Base-by-base conservation (phyloP, 257 asterid species). In the Gentiana straminea region DNA sequence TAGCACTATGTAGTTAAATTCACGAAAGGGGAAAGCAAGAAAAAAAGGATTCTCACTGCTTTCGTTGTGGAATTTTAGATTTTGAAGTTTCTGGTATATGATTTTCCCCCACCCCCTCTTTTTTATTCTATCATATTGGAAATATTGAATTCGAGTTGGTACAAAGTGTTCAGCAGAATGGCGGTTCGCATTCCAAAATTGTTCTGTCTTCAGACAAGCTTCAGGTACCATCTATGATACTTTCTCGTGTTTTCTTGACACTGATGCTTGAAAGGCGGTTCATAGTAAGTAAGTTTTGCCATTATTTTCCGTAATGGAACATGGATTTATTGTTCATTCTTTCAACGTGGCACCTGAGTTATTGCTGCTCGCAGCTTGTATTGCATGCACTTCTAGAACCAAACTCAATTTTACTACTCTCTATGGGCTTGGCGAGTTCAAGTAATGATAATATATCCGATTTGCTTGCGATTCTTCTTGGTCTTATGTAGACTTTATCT, bases 191-290 rank as follows among this genome's bases (percentile, higher is more conserved):
- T 11, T 81, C 95, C 56, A 85, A 81, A 77, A 83, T 92, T 62
- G 97, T 92, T 55, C 97, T 88, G 78, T 92, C 97, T 58, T 97
- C 98, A 0, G 94, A 85, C 75, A 92, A 92, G 72, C 95, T 92
- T 69, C 98, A 88, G 94, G 97, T 92, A 68, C 39, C 32, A 65
- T 38, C 38, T 59, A n/a, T 67, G 45, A n/a, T 4, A 8, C 13
- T 46, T 52, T 8, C 6, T 34, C 38, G 38, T 4, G 24, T 34
- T 9, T 15, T 57, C 13, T 43, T 13, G 32, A 49, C 51, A 15
- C 35, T 52, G 6, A 6, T 5, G 41, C 12, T 8, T 56, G 32
- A 39, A 13, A 39, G 50, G 50, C 32, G 38, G 38, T 9, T 56
- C 41, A 41, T 3, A 43, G 9, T 56, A 15, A 56, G 7, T n/a